Conservation (phyloP, 2,329 filamentous ascomycete species). For the Colletotrichum zoysiae region DNA sequence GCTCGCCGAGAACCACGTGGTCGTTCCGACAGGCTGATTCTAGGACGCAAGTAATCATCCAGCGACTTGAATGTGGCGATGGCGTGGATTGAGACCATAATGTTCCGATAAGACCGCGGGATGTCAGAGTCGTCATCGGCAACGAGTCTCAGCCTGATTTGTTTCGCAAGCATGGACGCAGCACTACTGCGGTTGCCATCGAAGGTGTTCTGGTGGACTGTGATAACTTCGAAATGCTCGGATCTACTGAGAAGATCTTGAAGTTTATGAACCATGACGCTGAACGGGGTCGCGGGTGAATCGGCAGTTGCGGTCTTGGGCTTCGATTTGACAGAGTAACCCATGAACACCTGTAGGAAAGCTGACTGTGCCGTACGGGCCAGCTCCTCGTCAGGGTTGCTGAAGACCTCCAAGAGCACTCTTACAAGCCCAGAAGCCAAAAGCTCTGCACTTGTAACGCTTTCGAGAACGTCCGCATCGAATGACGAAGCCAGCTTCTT, state of each 20-base stretch:
- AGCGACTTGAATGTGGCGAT: constrained; percentile 98
- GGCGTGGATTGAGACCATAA: constrained; percentile 98
- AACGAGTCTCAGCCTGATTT: constrained; percentile 88
- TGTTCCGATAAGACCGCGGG: constrained; percentile 86
- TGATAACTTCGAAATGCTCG: constrained; percentile 97
- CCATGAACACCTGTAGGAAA: constrained; percentile 95
- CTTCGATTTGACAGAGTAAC: constrained; percentile 74
- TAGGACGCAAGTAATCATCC: constrained; percentile 93
- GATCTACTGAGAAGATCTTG: constrained; percentile 96
- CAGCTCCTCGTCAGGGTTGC: constrained; percentile 72
- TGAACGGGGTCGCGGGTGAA: constrained; percentile 86
- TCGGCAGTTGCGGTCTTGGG: constrained; percentile 73
- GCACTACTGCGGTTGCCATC: constrained; percentile 92
- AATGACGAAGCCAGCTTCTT: constrained; percentile 84
- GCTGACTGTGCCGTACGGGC: constrained; percentile 79
- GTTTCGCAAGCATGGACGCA: constrained; percentile 95
- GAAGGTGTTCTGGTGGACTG: constrained; percentile 91
- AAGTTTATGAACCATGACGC: constrained; percentile 90
- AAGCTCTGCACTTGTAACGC: constrained; percentile 94
- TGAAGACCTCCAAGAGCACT: constrained; percentile 85
- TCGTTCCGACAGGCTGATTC: constrained; percentile 85
- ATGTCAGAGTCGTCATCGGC: constrained; percentile 94
- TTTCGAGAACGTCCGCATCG: constrained; percentile 87
- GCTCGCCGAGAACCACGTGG: constrained; percentile 72
- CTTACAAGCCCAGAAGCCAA: constrained; percentile 91